phyloP scores from a whole-genome alignment of 2,329 filamentous ascomycete genomes.

The Cercospora sp. region DNA sequence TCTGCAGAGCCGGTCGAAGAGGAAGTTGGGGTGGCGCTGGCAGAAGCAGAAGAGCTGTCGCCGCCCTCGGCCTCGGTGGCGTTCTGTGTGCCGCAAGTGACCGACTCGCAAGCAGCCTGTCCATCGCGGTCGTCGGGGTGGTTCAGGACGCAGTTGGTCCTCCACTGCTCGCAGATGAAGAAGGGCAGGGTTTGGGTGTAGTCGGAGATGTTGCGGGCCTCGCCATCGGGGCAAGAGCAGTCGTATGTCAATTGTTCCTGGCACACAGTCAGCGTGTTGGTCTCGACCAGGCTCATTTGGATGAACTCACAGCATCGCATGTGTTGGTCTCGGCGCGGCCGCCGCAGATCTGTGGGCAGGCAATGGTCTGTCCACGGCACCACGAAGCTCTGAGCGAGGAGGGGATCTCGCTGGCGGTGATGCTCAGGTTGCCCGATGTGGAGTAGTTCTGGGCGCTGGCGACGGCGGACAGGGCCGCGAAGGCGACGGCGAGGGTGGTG shows the following conservation, averaged over 20 bases:
- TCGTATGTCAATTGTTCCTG: conserved; percentile 53
- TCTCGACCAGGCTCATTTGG: conserved; percentile 15
- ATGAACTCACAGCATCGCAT: conserved; percentile 57
- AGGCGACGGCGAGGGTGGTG: conserved; percentile 49
- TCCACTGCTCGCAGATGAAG: conserved; percentile 59
- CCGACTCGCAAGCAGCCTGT: conserved; percentile 49
- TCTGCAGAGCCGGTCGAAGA: conserved; percentile 27
- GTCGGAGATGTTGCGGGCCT: conserved; percentile 54
- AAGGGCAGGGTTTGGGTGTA: conserved; percentile 62
- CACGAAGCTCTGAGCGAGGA: conserved; percentile 47
- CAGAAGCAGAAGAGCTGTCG: conserved; percentile 32
- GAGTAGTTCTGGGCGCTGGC: conserved; percentile 47
- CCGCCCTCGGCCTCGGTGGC: conserved; percentile 41
- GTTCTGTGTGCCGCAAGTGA: conserved; percentile 56
- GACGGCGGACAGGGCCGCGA: conserved; percentile 48
- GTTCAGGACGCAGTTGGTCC: conserved; percentile 42
- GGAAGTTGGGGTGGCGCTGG: conserved; percentile 31
- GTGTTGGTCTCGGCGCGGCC: conserved; percentile 51
- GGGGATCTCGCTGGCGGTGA: conserved; percentile 47
- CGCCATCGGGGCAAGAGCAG: conserved; percentile 60
- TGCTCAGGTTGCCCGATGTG: conserved; percentile 41
- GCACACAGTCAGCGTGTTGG: neutral
- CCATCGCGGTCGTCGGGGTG: conserved; percentile 42
- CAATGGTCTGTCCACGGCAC: conserved; percentile 61
- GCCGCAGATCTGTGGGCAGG: conserved; percentile 61